Base-by-base conservation (phyloP, 805 yeast genomes). In the Candida qinlingensis region DNA sequence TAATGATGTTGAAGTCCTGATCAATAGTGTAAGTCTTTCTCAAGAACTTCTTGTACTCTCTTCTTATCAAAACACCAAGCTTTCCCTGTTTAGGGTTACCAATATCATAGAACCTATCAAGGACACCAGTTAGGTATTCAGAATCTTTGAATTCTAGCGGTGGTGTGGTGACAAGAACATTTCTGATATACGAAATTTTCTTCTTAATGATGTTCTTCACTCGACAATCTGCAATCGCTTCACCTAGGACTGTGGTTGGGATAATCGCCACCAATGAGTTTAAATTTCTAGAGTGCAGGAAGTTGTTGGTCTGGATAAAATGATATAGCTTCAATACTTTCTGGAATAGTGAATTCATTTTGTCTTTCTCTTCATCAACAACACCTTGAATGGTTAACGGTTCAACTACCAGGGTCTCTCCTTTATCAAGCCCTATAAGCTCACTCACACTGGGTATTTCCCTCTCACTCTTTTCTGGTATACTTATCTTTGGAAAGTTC, bases 21-120 rank as follows among this genome's bases (percentile, higher is more conserved):
- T 56, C 59, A 29, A 57, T 50, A 7, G 53, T 50, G 34, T 52
- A 60, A 0, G 57, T 53, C 19, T 44, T 51, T 37, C 57, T 54
- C 42, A 61, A 27, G 42, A 60, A 58, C 35, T 57, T 56, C 42
- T 56, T 58, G 26, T 58, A 58, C 44, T 56, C 59, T 42, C 60
- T 50, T 27, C 55, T 47, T 5, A 57, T 42, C 36, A 39, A 38
- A 2, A 25, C 28, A 5, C 39, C 39, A 9, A 34, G 9, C 11
- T 35, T 34, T 7, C 31, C 40, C 26, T n/a, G 26, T 3, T 40
- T 28, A 4, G 37, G 28, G 1, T 35, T 13, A 2, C 34, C 37
- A 5, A 13, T 26, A 25, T 25, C 38, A 41, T 54, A 46, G 13
- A 44, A 47, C 4, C 31, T 10, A 35, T 60, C 59, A 26, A 58